Percentiles rank a stretch among this genome's conserved stretches.
phyloP scores from a whole-genome alignment of 2,329 filamentous ascomycete species.

The Purpureocillium lavendulum region DNA sequence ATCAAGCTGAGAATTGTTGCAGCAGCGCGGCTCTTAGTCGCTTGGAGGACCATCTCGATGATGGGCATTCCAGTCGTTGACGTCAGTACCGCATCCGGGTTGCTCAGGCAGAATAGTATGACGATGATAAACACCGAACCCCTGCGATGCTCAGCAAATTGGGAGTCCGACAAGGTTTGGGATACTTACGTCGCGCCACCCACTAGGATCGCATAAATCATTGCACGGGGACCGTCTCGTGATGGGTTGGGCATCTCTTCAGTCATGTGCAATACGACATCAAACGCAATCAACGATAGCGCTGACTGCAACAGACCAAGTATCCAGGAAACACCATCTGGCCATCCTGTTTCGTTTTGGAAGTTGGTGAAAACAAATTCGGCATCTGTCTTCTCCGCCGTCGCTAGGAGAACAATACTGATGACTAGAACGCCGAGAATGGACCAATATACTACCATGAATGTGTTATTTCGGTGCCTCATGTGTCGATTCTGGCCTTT shows the following conservation, averaged over 20 bases:
- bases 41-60: slow-evolving; percentile 34
- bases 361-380: slow-evolving; percentile 35
- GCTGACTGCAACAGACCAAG: slow-evolving; percentile 34
- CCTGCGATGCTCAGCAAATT: neutral
- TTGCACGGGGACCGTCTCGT: slow-evolving; percentile 30
- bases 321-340: slow-evolving; percentile 37
- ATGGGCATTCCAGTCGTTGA: slow-evolving; percentile 36
- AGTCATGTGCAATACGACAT: slow-evolving; percentile 35
- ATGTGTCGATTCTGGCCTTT: neutral
- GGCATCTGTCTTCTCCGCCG: slow-evolving; percentile 28
- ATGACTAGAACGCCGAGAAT: slow-evolving; percentile 32
- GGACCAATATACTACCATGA: slow-evolving; percentile 34
- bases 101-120: slow-evolving; percentile 31
- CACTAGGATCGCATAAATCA: slow-evolving; percentile 32
- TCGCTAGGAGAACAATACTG: slow-evolving; percentile 32
- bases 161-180: neutral
- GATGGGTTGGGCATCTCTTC: slow-evolving; percentile 36
- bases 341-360: slow-evolving; percentile 36
- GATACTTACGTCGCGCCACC: slow-evolving; percentile 31
- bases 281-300: slow-evolving; percentile 29
- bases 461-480: no score
- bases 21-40: slow-evolving; percentile 27
- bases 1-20: slow-evolving; percentile 31
- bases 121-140: slow-evolving; percentile 25
- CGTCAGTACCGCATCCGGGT: slow-evolving; percentile 23